Evolutionary conservation across 2,329 filamentous ascomycete genomes (phyloP).

Genomic region (Fusarium sarcochroum): DNA sequence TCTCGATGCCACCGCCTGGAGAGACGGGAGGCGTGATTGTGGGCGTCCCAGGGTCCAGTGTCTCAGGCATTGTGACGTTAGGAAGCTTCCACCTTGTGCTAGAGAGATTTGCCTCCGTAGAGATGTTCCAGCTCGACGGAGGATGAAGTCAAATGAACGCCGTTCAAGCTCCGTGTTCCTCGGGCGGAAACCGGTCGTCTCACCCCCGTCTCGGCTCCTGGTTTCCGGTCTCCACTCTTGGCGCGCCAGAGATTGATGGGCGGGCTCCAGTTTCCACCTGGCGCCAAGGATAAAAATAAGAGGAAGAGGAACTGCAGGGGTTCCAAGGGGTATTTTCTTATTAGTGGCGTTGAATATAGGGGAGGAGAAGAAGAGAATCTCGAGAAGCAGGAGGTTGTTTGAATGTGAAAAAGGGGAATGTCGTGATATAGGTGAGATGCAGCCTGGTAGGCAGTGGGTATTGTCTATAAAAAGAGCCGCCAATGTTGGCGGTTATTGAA

Average conservation of each 20-base stretch:
- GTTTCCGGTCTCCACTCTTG: constrained; percentile 48
- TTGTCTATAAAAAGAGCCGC: constrained; percentile 21
- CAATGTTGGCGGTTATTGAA: constrained; percentile 34
- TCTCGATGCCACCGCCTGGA: constrained; percentile 45
- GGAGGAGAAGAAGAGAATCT: constrained; percentile 1
- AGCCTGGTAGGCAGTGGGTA: neutral
- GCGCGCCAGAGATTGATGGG: constrained; percentile 33
- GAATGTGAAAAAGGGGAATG: neutral
- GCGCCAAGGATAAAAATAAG: constrained; percentile 24
- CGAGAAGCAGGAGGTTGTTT: neutral
- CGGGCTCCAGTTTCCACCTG: constrained; percentile 1
- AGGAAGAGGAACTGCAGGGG: neutral
- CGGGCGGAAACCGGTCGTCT: constrained; percentile 42
- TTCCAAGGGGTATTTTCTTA: constrained; percentile 26
- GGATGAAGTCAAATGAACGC: constrained; percentile 29
- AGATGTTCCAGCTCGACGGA: constrained; percentile 6
- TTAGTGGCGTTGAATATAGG: constrained; percentile 30
- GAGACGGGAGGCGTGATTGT: constrained; percentile 42
- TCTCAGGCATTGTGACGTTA: constrained; percentile 49
- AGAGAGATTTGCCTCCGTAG: neutral
- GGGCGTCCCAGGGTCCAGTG: constrained; percentile 46
- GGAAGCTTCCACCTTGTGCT: neutral
- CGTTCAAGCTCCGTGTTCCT: constrained; percentile 46
- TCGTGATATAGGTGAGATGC: neutral
- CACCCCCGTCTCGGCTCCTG: constrained; percentile 46